A percentile compares a stretch with the other conserved stretches of the same genome.
phyloP scores from a whole-genome alignment of 345 rosid genomes.

The Leavenworthia alabamica region DNA sequence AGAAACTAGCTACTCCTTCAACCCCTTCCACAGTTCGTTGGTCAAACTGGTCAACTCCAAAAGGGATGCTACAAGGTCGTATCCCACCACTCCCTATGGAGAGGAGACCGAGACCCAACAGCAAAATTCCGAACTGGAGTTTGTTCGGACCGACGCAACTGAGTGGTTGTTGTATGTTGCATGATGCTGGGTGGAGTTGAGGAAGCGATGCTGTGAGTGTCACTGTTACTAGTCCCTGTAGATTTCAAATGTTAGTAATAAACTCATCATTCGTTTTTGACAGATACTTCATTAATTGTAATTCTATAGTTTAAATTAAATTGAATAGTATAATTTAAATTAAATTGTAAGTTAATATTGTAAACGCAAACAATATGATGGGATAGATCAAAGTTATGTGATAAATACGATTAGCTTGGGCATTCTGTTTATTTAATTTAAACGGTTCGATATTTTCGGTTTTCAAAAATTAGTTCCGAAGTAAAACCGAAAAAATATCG shows the following conservation, averaged over 20 bases:
- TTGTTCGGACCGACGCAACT: slow-evolving; percentile 37
- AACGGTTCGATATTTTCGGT: too few relatives aligned
- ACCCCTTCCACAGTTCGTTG: slow-evolving; percentile 48
- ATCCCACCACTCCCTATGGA: slow-evolving; percentile 75
- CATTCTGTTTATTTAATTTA: too few relatives aligned
- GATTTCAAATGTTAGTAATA: slow-evolving; percentile 17
- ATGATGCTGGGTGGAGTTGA: slow-evolving; percentile 54
- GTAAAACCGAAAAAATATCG: too few relatives aligned
- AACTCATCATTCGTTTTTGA: neutral
- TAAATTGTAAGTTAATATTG: neutral
- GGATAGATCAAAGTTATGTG: neutral
- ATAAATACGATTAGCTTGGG: too few relatives aligned
- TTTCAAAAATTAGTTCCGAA: too few relatives aligned
- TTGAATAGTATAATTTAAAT: too few relatives aligned
- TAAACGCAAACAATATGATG: neutral
- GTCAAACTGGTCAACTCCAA: slow-evolving; percentile 82
- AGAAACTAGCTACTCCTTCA: slow-evolving; percentile 61
- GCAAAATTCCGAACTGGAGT: slow-evolving; percentile 43
- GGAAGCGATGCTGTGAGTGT: slow-evolving; percentile 73
- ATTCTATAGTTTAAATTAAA: neutral
- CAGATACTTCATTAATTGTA: neutral
- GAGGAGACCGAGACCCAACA: slow-evolving; percentile 41
- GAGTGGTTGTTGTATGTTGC: slow-evolving; percentile 28
- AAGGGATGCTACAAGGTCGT: slow-evolving; percentile 77
- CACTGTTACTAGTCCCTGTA: slow-evolving; percentile 63